phyloP scores from a whole-genome alignment of 202 grass and related monocot species.

The Tripidium arundinaceum region DNA sequence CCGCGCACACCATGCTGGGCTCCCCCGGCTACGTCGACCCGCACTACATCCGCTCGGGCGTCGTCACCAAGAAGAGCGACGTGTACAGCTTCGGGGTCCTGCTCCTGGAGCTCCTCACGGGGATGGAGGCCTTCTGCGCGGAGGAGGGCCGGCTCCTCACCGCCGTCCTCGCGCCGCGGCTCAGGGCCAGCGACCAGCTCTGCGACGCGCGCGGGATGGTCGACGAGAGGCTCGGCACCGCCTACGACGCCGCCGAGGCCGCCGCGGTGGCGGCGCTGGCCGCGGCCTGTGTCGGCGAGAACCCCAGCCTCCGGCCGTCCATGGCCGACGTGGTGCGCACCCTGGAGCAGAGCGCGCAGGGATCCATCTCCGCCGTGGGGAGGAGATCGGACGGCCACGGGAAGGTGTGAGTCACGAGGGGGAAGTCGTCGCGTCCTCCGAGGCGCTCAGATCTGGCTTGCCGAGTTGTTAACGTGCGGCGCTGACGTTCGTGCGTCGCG shows the following conservation, averaged over 20 bases:
- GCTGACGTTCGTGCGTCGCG: not conserved
- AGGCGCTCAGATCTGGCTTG: constrained; percentile 46
- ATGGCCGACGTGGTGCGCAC: constrained; percentile 79
- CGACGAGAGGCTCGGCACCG: constrained; percentile 57
- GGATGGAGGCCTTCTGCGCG: constrained; percentile 70
- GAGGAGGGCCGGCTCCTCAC: constrained; percentile 64
- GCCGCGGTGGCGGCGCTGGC: constrained; percentile 45
- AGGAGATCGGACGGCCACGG: constrained; percentile 47
- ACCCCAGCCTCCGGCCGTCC: constrained; percentile 71
- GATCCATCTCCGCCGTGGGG: constrained; percentile 47
- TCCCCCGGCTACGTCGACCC: constrained; percentile 87
- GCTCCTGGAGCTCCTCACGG: constrained; percentile 69
- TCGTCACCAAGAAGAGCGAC: constrained; percentile 91
- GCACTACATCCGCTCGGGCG: constrained; percentile 83
- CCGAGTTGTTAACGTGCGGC: constrained; percentile 14
- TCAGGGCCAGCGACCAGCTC: not conserved
- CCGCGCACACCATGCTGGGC: constrained; percentile 65
- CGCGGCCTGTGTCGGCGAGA: constrained; percentile 57
- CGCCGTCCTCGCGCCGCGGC: constrained; percentile 42
- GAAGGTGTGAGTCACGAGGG: constrained; percentile 33
- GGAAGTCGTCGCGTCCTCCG: constrained; percentile 4
- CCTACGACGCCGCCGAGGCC: constrained; percentile 55
- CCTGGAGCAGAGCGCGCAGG: constrained; percentile 46
- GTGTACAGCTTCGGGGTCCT: constrained; percentile 96
- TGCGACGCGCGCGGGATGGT: constrained; percentile 40